Evolutionary conservation across 176 grass and related monocot genomes (phyloP), one percentile per base, ranked within the genome.

Genomic region (Zizania latifolia): DNA sequence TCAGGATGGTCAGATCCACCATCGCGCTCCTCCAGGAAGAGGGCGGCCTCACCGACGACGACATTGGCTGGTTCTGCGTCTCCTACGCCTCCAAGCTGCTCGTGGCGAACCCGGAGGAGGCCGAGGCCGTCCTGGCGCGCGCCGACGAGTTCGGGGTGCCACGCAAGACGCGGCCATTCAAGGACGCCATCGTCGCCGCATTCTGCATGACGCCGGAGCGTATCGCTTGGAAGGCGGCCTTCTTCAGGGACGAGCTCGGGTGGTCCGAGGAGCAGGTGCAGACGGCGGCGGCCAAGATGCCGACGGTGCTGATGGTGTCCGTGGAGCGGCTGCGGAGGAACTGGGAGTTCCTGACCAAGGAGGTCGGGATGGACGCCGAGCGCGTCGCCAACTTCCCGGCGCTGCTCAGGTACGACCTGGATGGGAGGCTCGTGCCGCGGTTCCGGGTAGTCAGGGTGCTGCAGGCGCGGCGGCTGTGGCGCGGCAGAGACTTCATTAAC

Each of bases 191-290:
- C 37, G 24, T 78, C 32, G 38, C 79, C 6, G 69, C 79, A 1
- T 86, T 50, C 31, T 37, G 70, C 71, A 57, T 40, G 37, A 86
- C 24, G 9, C 84, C 57, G 46, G 73, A 80, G 70, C 67, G 58
- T 7, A 36, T 82, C 27, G 36, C 55, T 6, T 66, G 79, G 62
- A 86, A 81, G 57, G 46, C 34, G 16, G 62, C 60, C 22, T 73
- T 86, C 72, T 79, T 81, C 45, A 78, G 45, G 76, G 70, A 80
- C 31, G 63, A 80, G 53, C 50, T 89, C 6, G 65, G 87, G 16
- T 89, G 81, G 81, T 73, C 82, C 12, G 87, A 82, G 35, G 44
- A 14, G 14, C 71, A 89, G 65, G 43, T 89, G 51, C 53, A 57
- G 53, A 62, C 58, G 22, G 78, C 73, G 57, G 68, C 71, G 23